These are phyloP conservation scores for Ophiostoma sp. DNA, from an alignment of 2,329 filamentous ascomycete species.

Conservation along the genomic window DNA sequence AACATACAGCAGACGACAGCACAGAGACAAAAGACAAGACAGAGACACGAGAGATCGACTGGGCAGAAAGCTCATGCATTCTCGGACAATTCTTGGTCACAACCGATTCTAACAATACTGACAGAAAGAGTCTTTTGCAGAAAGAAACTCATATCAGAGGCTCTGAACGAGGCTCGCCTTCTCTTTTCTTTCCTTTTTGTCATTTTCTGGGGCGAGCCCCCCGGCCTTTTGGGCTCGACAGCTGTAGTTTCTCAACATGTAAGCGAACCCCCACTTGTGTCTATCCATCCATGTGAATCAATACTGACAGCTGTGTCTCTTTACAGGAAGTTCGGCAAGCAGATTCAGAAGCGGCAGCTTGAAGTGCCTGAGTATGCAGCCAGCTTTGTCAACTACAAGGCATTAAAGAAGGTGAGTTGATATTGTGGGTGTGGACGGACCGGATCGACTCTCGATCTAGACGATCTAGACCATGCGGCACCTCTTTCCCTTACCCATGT, in stretches of 20 bases:
- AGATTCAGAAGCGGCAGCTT: slow-evolving; percentile 98
- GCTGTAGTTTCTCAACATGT: slow-evolving; percentile 40
- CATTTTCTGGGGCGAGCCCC: slow-evolving; percentile 17
- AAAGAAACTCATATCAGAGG: not conserved
- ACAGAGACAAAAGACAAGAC: not conserved
- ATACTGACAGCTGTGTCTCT: not conserved
- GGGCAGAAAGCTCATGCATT: not conserved
- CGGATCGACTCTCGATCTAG: not conserved
- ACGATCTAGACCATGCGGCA: slow-evolving; percentile 19
- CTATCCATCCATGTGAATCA: not conserved
- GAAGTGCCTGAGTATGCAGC: slow-evolving; percentile 99
- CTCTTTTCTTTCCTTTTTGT: slow-evolving; percentile 1
- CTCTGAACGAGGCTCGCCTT: not conserved
- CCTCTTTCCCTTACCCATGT: not conserved
- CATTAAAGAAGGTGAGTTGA: slow-evolving; percentile 77
- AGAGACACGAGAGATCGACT: too few relatives aligned
- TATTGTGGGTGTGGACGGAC: not conserved
- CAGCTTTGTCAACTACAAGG: slow-evolving; percentile 99
- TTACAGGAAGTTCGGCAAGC: slow-evolving; percentile 98
- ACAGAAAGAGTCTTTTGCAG: not conserved
- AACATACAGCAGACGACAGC: not conserved
- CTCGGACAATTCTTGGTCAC: not conserved
- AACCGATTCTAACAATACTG: not conserved
- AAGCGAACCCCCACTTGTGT: slow-evolving; percentile 29
- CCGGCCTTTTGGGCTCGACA: slow-evolving; percentile 23